A percentile compares a stretch with the other conserved stretches of the same genome.
Conservation (phyloP, 176 grass and related monocot species). For the Urochloa ruziziensis region DNA sequence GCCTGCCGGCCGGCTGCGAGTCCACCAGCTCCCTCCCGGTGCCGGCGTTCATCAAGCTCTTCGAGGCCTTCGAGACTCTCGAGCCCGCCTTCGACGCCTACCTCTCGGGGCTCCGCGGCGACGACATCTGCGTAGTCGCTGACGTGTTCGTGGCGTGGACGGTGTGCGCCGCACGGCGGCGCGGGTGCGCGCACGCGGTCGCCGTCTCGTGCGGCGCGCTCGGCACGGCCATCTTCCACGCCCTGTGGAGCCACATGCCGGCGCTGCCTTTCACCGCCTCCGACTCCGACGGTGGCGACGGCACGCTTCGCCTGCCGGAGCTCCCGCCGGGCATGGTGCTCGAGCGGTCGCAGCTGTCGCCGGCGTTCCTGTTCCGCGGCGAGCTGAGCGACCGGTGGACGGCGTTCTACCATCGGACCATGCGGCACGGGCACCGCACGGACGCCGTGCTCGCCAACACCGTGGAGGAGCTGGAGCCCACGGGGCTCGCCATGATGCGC, state of each 20-base stretch:
- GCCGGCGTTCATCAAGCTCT: slow-evolving; percentile 12
- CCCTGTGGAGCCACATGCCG: not conserved
- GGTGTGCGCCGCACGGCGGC: slow-evolving; percentile 8
- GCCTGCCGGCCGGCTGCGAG: slow-evolving; percentile 40
- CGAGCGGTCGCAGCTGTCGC: slow-evolving; percentile 6
- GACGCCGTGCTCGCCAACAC: slow-evolving; percentile 38
- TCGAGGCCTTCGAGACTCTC: slow-evolving; percentile 38
- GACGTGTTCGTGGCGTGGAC: slow-evolving; percentile 51
- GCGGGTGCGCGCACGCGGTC: slow-evolving; percentile 14
- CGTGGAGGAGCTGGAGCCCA: slow-evolving; percentile 30
- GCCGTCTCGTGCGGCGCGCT: slow-evolving; percentile 31
- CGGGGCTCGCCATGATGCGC: slow-evolving; percentile 35
- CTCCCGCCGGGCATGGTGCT: not conserved
- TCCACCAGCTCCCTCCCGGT: slow-evolving; percentile 30
- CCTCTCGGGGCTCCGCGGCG: not conserved
- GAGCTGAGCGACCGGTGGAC: not conserved
- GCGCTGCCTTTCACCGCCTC: not conserved
- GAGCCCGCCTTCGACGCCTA: slow-evolving; percentile 40
- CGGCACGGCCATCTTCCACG: not conserved
- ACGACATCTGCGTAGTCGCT: slow-evolving; percentile 29
- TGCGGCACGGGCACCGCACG: not conserved
- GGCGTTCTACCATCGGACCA: not conserved
- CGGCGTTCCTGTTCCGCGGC: not conserved
- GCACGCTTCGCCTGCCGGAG: too few relatives aligned
- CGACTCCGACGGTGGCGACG: not conserved